phyloP scores from a whole-genome alignment of 1,284 basidiomycete species.

The Rhodotorula sp. region DNA sequence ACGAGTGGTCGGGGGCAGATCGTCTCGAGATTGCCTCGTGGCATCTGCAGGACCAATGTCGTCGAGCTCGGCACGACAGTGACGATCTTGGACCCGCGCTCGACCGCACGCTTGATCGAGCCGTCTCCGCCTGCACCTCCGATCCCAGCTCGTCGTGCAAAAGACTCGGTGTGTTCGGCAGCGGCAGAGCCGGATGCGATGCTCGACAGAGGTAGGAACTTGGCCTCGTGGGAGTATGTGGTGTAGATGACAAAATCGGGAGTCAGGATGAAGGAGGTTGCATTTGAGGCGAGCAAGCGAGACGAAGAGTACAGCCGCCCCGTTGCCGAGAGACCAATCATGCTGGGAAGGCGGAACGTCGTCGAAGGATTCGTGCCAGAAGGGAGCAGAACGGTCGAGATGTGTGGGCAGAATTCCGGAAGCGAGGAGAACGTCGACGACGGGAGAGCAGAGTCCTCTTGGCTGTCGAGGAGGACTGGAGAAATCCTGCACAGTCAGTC shows the following conservation, averaged over 20 bases:
- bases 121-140: constrained; percentile 46
- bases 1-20: constrained; percentile 90
- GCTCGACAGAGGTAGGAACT: constrained; percentile 62
- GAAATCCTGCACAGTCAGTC: neutral
- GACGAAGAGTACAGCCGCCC: constrained; percentile 45
- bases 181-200: constrained; percentile 1
- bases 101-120: constrained; percentile 63
- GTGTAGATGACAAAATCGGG: constrained; percentile 83
- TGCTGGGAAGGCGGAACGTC: constrained; percentile 20
- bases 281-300: constrained; percentile 36
- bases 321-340: constrained; percentile 46
- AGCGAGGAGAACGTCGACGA: constrained; percentile 53
- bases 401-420: constrained; percentile 61
- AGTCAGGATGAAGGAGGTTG: constrained; percentile 69
- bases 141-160: constrained; percentile 42
- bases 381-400: constrained; percentile 46
- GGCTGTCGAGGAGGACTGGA: constrained; percentile 31
- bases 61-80: constrained; percentile 79
- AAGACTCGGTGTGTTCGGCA: constrained; percentile 24
- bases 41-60: constrained; percentile 94
- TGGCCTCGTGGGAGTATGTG: constrained; percentile 75
- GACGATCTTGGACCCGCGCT: constrained; percentile 82
- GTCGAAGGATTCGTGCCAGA: constrained; percentile 34
- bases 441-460: constrained; percentile 25
- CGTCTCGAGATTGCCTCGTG: constrained; percentile 93